phyloP scores from a whole-genome alignment of 345 rosid species.

The Carallia pectinifolia region DNA sequence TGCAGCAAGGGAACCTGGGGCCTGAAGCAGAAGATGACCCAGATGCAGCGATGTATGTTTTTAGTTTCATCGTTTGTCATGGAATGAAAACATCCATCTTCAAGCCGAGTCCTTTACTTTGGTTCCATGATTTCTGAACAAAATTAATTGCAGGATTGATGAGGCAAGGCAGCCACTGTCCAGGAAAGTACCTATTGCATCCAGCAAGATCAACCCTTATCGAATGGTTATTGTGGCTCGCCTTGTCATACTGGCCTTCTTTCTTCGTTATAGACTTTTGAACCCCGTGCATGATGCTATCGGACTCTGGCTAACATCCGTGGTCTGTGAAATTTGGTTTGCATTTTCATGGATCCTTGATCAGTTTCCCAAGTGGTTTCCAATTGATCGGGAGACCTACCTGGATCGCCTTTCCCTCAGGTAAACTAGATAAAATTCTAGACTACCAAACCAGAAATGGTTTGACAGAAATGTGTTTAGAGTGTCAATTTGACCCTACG shows the following conservation, averaged over 20 bases:
- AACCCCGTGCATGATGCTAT: constrained; percentile 86
- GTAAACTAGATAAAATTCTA: constrained; percentile 22
- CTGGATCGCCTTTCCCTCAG: constrained; percentile 86
- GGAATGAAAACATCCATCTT: neutral
- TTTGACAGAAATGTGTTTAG: too few species aligned
- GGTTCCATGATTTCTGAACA: constrained; percentile 6
- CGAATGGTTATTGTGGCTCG: constrained; percentile 94
- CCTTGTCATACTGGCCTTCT: constrained; percentile 70
- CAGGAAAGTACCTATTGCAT: constrained; percentile 92
- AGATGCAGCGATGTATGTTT: constrained; percentile 65
- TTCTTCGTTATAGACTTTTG: constrained; percentile 78
- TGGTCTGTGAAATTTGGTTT: constrained; percentile 92
- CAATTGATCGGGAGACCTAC: constrained; percentile 89
- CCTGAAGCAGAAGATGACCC: constrained; percentile 77
- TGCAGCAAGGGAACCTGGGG: constrained; percentile 81
- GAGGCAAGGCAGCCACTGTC: constrained; percentile 93
- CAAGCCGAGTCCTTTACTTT: neutral
- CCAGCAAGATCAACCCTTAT: constrained; percentile 89
- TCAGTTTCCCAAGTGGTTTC: constrained; percentile 97
- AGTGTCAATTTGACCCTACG: too few species aligned
- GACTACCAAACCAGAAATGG: too few species aligned
- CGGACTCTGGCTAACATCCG: constrained; percentile 91
- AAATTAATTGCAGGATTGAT: constrained; percentile 56
- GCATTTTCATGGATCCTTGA: constrained; percentile 97
- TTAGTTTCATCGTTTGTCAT: neutral